A percentile compares a stretch with the other conserved stretches of the same genome.
Evolutionary conservation across 306 rosid species (phyloP).

Genomic region (Cicer cuneatum): DNA sequence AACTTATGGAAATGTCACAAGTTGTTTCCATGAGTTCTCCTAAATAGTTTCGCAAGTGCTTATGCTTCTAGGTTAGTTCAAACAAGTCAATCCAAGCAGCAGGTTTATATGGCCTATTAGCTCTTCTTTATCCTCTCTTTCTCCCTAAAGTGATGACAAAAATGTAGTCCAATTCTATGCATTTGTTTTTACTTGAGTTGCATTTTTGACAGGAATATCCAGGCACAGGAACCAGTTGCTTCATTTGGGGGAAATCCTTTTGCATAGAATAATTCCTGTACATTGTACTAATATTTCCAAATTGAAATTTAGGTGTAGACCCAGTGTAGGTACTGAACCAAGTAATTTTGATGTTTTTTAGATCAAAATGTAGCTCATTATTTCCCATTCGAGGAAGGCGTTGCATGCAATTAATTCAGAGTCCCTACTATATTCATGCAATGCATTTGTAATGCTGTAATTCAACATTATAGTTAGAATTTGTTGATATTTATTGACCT

Average conservation of each 20-base stretch:
- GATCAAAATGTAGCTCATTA: conserved; percentile 36
- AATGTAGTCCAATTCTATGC: conserved; percentile 12
- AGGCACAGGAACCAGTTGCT: conserved; percentile 67
- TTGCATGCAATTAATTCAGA: conserved; percentile 38
- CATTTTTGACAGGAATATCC: conserved; percentile 64
- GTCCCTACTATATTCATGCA: not conserved
- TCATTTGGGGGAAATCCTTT: conserved; percentile 89
- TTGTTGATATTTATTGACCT: conserved; percentile 25
- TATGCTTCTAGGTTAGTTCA: too few species aligned
- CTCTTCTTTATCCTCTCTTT: not conserved
- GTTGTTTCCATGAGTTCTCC: too few species aligned
- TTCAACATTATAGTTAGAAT: conserved; percentile 25
- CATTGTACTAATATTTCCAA: conserved; percentile 10
- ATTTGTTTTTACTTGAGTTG: conserved; percentile 27
- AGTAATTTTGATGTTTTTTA: conserved; percentile 35
- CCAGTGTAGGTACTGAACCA: conserved; percentile 30
- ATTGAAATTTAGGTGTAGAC: conserved; percentile 27
- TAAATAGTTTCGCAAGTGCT: too few species aligned
- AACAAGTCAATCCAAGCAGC: too few species aligned
- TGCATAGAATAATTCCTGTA: conserved; percentile 57
- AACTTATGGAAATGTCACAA: too few species aligned
- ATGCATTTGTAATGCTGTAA: conserved; percentile 25
- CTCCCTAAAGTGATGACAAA: not conserved
- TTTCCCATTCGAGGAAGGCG: conserved; percentile 38
- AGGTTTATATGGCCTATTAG: not conserved